phyloP scores from a whole-genome alignment of 2,329 filamentous ascomycete species.

The Colletotrichum australisinense region DNA sequence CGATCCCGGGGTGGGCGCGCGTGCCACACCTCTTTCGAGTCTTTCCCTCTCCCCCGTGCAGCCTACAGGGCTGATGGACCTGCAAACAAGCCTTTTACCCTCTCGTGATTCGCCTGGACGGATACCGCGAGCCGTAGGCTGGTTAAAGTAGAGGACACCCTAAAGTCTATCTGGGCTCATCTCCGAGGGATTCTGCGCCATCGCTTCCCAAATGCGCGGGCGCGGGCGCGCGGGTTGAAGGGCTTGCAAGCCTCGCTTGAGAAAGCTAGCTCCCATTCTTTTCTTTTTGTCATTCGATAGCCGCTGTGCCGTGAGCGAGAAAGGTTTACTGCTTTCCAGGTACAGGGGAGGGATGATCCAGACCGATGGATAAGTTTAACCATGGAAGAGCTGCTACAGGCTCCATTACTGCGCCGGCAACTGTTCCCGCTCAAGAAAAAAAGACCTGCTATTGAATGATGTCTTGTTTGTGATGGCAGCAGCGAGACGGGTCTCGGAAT shows the following conservation, averaged over 20 bases:
- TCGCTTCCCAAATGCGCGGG: background rate
- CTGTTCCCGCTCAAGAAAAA: background rate
- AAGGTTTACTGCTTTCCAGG: background rate
- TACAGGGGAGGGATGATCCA: background rate
- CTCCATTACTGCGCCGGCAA: background rate
- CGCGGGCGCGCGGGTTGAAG: background rate
- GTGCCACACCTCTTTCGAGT: background rate
- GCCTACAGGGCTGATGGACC: constrained; percentile 13
- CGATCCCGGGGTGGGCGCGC: background rate
- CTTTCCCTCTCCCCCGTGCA: background rate
- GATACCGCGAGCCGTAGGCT: background rate
- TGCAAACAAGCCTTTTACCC: constrained; percentile 2
- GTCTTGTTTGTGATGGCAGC: background rate
- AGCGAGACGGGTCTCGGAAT: background rate
- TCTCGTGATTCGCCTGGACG: background rate
- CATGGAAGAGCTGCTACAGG: background rate
- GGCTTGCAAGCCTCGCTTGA: background rate
- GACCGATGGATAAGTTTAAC: background rate
- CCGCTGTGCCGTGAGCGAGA: background rate
- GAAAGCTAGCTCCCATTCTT: background rate
- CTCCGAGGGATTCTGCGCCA: background rate
- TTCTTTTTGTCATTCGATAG: background rate
- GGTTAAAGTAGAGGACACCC: background rate
- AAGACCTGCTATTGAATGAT: background rate
- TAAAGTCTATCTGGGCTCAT: constrained; percentile 9